These are phyloP conservation scores for Carex scoparia DNA, from an alignment of 176 grass and related monocot species.

Conservation along the genomic window DNA sequence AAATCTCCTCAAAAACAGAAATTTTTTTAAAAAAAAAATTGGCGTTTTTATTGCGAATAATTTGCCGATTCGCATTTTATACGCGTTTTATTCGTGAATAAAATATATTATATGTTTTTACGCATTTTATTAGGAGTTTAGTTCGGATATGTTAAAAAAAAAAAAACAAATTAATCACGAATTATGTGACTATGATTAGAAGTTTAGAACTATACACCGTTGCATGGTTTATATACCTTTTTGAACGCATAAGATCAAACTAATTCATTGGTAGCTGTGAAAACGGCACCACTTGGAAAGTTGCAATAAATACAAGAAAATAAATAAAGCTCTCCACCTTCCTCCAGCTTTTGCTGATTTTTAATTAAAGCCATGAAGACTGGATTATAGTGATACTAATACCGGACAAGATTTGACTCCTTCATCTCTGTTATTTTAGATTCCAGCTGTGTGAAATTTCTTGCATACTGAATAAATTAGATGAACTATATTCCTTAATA, in stretches of 20 bases:
- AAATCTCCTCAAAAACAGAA: too few species aligned
- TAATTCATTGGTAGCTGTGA: not conserved
- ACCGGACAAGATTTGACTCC: not conserved
- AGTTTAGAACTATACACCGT: not conserved
- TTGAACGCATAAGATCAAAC: not conserved
- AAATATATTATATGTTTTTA: too few species aligned
- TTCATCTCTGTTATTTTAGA: not conserved
- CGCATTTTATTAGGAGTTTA: too few species aligned
- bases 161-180: too few species aligned
- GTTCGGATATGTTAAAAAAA: too few species aligned
- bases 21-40: too few species aligned
- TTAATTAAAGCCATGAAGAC: constrained; percentile 14
- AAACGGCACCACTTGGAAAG: not conserved
- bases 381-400: constrained; percentile 1
- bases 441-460: not conserved
- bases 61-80: too few species aligned
- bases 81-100: too few species aligned
- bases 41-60: too few species aligned
- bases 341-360: constrained; percentile 4
- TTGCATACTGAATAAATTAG: too few species aligned
- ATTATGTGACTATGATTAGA: too few species aligned
- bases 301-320: not conserved
- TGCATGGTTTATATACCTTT: not conserved
- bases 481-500: too few species aligned
- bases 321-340: not conserved